Evolutionary conservation across 1,284 basidiomycete species (phyloP).

Genomic region (Ceratobasidium papillatum): DNA sequence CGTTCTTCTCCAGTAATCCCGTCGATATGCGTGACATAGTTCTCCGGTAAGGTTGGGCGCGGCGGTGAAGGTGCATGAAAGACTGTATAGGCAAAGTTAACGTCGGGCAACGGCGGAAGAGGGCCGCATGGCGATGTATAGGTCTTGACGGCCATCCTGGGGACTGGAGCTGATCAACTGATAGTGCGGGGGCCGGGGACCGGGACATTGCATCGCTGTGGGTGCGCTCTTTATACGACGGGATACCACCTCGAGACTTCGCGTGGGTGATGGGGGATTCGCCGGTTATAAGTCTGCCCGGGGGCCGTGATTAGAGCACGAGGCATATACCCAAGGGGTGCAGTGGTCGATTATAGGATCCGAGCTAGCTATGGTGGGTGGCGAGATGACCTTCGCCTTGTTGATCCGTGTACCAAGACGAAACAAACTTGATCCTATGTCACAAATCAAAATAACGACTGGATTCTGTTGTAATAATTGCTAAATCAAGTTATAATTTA

Average conservation of each 20-base stretch:
- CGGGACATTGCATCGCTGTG: not conserved
- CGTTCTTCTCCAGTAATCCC: slow-evolving; percentile 33
- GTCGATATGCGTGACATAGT: slow-evolving; percentile 32
- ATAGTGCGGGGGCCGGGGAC: slow-evolving; percentile 5
- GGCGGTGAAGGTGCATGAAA: slow-evolving; percentile 22
- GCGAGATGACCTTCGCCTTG: not conserved
- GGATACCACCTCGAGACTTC: not conserved
- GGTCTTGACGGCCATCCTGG: slow-evolving; percentile 10
- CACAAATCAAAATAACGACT: too few relatives aligned
- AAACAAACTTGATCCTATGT: too few relatives aligned
- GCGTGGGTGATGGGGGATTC: not conserved
- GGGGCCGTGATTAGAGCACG: not conserved
- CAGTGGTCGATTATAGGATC: not conserved
- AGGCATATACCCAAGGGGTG: slow-evolving; percentile 2
- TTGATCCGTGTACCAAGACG: too few relatives aligned
- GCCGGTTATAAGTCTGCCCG: slow-evolving; percentile 15
- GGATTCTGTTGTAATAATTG: not conserved
- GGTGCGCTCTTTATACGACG: slow-evolving; percentile 22
- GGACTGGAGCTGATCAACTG: slow-evolving; percentile 3
- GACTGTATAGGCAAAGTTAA: slow-evolving; percentile 10
- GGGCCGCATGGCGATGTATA: slow-evolving; percentile 17
- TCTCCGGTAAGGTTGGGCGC: slow-evolving; percentile 20
- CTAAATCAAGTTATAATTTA: not conserved
- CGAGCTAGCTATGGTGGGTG: not conserved
- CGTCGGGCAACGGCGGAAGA: slow-evolving; percentile 29